Percentiles rank a stretch among this genome's conserved stretches.
These are phyloP conservation scores for Aurifilum marmelostoma DNA, from an alignment of 2,329 filamentous ascomycete species.

Conservation along the genomic window DNA sequence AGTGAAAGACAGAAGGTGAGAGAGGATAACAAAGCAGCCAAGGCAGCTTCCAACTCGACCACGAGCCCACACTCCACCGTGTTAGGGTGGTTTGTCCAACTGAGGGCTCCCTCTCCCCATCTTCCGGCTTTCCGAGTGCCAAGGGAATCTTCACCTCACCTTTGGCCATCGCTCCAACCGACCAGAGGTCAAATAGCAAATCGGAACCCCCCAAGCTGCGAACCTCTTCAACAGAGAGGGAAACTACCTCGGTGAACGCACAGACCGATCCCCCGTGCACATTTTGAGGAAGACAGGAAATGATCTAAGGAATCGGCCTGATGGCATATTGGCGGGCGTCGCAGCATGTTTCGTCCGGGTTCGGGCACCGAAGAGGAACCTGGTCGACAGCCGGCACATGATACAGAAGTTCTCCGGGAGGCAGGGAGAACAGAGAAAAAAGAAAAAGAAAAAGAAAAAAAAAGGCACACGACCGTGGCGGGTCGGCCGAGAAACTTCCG, in stretches of 20 bases:
- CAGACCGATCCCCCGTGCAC: neutral
- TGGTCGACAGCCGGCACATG: neutral
- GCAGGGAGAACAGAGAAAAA: too few relatives aligned
- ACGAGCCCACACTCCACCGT: neutral
- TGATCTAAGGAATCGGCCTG: neutral
- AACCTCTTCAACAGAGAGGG: neutral
- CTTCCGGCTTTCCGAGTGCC: neutral
- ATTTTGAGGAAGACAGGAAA: neutral
- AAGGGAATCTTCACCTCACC: neutral
- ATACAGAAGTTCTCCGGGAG: neutral
- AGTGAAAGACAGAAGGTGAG: neutral
- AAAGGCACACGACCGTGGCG: neutral
- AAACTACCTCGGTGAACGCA: neutral
- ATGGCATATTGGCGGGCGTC: neutral
- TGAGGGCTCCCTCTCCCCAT: neutral
- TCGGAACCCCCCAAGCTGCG: neutral
- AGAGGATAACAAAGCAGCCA: neutral
- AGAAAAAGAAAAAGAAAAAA: too few relatives aligned
- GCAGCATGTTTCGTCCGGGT: conserved; percentile 4
- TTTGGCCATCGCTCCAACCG: neutral
- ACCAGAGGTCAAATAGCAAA: neutral
- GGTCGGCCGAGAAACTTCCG: neutral
- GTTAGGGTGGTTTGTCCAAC: neutral
- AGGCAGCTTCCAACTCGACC: neutral
- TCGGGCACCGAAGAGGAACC: conserved; percentile 4